Base-by-base conservation (phyloP, 179 eudicot genomes). In the Beta lomatogona region DNA sequence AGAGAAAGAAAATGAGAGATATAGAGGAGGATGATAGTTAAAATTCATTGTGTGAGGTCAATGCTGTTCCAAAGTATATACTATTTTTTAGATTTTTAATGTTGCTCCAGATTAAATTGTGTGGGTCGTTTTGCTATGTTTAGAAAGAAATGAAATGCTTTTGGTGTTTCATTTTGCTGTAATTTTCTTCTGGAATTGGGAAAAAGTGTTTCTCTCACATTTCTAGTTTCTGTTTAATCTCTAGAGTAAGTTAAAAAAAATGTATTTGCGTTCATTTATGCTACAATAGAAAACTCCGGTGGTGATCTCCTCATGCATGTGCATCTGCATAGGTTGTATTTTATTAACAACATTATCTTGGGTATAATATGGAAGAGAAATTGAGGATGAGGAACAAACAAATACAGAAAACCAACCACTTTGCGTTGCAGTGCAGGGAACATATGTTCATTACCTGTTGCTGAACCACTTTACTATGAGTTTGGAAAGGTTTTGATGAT, bases 381-480 rank as follows among this genome's bases (percentile, higher is more conserved):
- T 89, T 89, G 92, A 87, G 87, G 93, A 88, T 89, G 89, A 92
- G 89, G 93, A 93, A 90, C 95, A 95, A 91, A 90, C 31, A 28
- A 28, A 28, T 89, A 91, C 90, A 82, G 87, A 89, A 95, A 93
- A 90, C 86, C 97, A 91, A 92, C 92, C 85, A 83, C 89, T 90
- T 89, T 91, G 90, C 90, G 78, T 90, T 90, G 91, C 96, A 82
- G 89, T 92, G 94, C 93, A 92, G 92, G 94, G 85, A 91, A 84
- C 90, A 90, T 91, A 89, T 91, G 92, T 85, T 82, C 93, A 48
- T 79, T 90, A 22, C 76, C 87, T 22, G 82, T 86, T 71, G 79
- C 86, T 48, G 67, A 28, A 28, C 31, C 31, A 28, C 31, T 28
- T 28, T 28, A 28, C 31, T 28, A 28, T 28, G 1, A 28, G 31